Evolutionary conservation across 805 yeast genomes (phyloP), one percentile per base, ranked within the genome.

Genomic region (Candida ipomoeae): DNA sequence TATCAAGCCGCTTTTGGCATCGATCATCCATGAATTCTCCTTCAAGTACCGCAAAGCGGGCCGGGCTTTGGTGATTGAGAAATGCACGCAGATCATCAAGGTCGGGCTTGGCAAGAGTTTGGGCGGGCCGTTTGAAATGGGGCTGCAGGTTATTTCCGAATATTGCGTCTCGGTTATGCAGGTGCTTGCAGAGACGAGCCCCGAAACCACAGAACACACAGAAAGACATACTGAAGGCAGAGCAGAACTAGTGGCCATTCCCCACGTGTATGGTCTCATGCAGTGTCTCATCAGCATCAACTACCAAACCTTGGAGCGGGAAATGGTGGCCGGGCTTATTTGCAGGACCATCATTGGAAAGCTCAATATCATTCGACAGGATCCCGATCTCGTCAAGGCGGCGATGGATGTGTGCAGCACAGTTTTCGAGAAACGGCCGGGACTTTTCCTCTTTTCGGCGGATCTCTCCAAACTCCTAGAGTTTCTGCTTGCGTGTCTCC

Each of bases 81-180:
- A 77, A 26, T 76, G 86, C 26, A 81, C 89, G 51, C 69, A 74
- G 6, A 78, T 89, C 2, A 73, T 89, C 55, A 83, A 80, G 57
- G 58, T 70, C 14, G 95, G 95, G 0, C 65, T 89, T 14, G 66
- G 80, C 3, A 96, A 89, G 59, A 62, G 72, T 3, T 64, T 81
- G 5, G 71, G 78, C 17, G 90, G 90, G 0, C 88, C 94, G 0
- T 87, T 86, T 64, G 82, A 78, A 8, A 77, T 86, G 41, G 56
- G 54, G 3, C 41, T 32, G 32, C 48, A 50, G 4, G 39, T 48
- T 13, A 49, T 52, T 2, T 20, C 52, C 23, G 49, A 47, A 14
- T 55, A 48, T 39, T 48, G 43, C 13, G 46, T 50, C 32, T 39
- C 53, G 7, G 39, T 55, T 13, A 57, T 57, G 60, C 44, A 48